These are phyloP conservation scores for Alternaria sp. DNA, from an alignment of 2,329 filamentous ascomycete species.

Conservation along the genomic window DNA sequence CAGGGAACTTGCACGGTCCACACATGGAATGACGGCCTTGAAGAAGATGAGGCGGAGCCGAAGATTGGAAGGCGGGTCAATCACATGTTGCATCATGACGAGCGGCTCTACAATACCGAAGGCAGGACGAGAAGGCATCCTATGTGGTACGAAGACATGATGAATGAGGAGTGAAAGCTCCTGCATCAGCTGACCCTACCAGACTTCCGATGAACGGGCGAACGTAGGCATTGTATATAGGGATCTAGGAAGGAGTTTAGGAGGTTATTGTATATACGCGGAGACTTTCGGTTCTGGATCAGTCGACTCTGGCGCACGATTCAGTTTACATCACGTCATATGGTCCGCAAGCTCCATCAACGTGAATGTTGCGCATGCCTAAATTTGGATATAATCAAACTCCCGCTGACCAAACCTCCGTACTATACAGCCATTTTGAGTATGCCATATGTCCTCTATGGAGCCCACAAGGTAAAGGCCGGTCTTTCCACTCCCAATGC, in stretches of 20 bases:
- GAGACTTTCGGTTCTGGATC: neutral
- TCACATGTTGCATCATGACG: conserved; percentile 45
- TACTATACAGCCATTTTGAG: conserved; percentile 40
- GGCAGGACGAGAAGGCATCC: conserved; percentile 27
- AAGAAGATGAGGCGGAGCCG: conserved; percentile 64
- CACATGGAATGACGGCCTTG: conserved; percentile 72
- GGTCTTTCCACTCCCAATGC: conserved; percentile 4
- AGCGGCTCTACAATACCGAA: conserved; percentile 38
- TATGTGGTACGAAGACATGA: conserved; percentile 38
- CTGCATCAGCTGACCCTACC: neutral
- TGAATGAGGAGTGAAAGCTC: conserved; percentile 32
- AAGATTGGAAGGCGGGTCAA: conserved; percentile 45
- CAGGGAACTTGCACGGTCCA: conserved; percentile 80
- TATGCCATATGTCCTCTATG: conserved; percentile 12
- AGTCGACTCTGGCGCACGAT: neutral
- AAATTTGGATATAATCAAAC: conserved; percentile 46
- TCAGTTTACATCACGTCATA: neutral
- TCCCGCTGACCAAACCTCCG: conserved; percentile 41
- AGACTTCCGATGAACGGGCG: conserved; percentile 6
- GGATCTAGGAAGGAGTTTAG: neutral
- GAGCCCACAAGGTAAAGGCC: conserved; percentile 1
- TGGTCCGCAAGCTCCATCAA: neutral
- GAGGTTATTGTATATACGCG: neutral
- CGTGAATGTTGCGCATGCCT: conserved; percentile 18
- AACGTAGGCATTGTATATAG: conserved; percentile 1